Evolutionary conservation across 768 basidiomycete species (phyloP).

Genomic region (Panaeolus papilionaceus): DNA sequence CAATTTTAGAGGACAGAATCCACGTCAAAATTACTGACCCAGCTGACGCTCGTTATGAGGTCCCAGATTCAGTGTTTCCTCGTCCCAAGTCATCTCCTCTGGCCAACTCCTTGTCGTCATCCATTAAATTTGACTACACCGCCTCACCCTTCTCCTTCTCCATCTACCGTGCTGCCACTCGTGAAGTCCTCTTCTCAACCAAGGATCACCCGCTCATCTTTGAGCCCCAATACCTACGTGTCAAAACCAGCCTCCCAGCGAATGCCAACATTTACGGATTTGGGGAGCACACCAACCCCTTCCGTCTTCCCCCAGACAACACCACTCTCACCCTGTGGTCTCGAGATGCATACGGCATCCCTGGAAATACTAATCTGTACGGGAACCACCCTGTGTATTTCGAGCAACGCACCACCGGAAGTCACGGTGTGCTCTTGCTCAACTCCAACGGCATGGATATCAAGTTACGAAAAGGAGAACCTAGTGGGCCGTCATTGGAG

Average conservation of each 20-base stretch:
- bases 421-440: conserved; percentile 73
- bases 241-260: conserved; percentile 65
- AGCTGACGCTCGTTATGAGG: conserved; percentile 58
- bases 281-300: conserved; percentile 74
- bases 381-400: conserved; percentile 78
- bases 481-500: conserved; percentile 54
- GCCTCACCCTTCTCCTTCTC: conserved; percentile 66
- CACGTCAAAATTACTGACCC: conserved; percentile 70
- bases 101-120: conserved; percentile 38
- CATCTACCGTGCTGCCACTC: conserved; percentile 52
- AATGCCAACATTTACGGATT: conserved; percentile 79
- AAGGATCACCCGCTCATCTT: conserved; percentile 69
- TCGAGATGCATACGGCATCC: conserved; percentile 67
- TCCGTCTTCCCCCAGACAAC: conserved; percentile 59
- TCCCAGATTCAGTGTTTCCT: conserved; percentile 66
- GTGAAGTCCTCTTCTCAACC: conserved; percentile 68
- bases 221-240: conserved; percentile 77
- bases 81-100: conserved; percentile 46
- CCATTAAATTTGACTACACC: conserved; percentile 67
- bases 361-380: conserved; percentile 67
- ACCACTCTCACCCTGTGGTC: conserved; percentile 65
- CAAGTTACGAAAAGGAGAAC: conserved; percentile 56
- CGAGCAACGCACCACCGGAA: conserved; percentile 68
- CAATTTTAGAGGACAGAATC: conserved; percentile 53
- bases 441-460: conserved; percentile 83